Conservation (phyloP, 495 filamentous ascomycete genomes). For the Penicillium antarcticum region DNA sequence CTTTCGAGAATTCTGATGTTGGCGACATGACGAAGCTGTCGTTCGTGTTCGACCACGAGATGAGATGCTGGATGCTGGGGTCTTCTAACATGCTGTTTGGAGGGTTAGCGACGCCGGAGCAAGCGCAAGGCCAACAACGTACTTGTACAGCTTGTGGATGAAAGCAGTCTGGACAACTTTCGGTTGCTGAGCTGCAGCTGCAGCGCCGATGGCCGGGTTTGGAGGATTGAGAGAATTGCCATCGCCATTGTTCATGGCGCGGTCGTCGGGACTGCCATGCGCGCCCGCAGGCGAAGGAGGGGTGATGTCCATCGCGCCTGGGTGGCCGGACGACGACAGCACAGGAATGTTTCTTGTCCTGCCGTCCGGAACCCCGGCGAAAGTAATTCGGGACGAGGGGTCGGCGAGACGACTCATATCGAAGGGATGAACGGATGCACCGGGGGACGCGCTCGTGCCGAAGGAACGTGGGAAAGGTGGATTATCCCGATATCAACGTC, state of each 20-base stretch:
- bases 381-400: conserved; percentile 34
- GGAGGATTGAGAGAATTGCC: conserved; percentile 33
- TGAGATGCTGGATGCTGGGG: conserved; percentile 84
- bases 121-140: conserved; percentile 28
- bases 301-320: conserved; percentile 50
- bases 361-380: conserved; percentile 34
- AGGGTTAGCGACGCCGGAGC: neutral
- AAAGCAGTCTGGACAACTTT: conserved; percentile 99
- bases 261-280: conserved; percentile 49
- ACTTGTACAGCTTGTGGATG: conserved; percentile 99
- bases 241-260: conserved; percentile 46
- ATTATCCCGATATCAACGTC: conserved; percentile 34
- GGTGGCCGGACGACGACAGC: conserved; percentile 39
- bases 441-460: conserved; percentile 24
- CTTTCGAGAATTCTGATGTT: conserved; percentile 96
- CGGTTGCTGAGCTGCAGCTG: conserved; percentile 86
- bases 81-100: conserved; percentile 88
- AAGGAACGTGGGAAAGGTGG: conserved; percentile 30
- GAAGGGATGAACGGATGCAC: conserved; percentile 10
- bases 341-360: conserved; percentile 46
- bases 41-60: conserved; percentile 88
- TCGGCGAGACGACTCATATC: conserved; percentile 46
- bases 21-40: conserved; percentile 99
- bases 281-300: conserved; percentile 40
- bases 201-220: conserved; percentile 57